Base-by-base conservation (phyloP, 345 rosid genomes). In the Iberis pinnata region DNA sequence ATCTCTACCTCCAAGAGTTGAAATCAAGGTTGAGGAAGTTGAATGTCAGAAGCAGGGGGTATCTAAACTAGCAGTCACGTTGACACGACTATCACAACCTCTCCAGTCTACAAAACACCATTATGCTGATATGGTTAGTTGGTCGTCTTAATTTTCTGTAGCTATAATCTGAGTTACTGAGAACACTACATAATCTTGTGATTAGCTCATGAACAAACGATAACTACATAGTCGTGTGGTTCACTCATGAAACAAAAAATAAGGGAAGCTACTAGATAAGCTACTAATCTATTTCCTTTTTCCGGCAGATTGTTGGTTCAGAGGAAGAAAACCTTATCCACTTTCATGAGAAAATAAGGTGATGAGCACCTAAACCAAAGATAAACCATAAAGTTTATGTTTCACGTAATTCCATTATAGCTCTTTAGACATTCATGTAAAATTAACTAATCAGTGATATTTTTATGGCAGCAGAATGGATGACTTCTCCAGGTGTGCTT, bases 311-410 rank as follows among this genome's bases (percentile, higher is more conserved):
- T 70, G 83, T 92, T 64, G 89, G 82, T 17, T 72, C 87, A 56
- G 95, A 92, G 70, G 98, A 92, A 74, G 89, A 92, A 67, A 85
- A 88, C 49, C 54, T 63, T 57, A 83, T 92, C 56, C 86, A 78
- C 61, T 84, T 82, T 63, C 95, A 85, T 63, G 92, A 88, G 76
- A 92, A 80, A 69, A 88, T 92, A 77, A 88, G 98, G 98, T 92
- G 61, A 66, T 43, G 50, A 25, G 44, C 20, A 27, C 45, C 33
- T 38, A 16, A 56, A 73, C 48, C 36, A 22, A 60, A 6, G 2
- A 26, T 46, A 50, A 37, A 37, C 56, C 29, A 49, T 10, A 36
- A 12, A 31, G 48, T 7, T 44, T 25, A 16, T 70, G 45, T 20
- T 62, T 67, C 46, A 61, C 20, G 27, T 32, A 32, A 17, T n/a